Evolutionary conservation across 768 basidiomycete species (phyloP).

Genomic region (Cyathus striatus): DNA sequence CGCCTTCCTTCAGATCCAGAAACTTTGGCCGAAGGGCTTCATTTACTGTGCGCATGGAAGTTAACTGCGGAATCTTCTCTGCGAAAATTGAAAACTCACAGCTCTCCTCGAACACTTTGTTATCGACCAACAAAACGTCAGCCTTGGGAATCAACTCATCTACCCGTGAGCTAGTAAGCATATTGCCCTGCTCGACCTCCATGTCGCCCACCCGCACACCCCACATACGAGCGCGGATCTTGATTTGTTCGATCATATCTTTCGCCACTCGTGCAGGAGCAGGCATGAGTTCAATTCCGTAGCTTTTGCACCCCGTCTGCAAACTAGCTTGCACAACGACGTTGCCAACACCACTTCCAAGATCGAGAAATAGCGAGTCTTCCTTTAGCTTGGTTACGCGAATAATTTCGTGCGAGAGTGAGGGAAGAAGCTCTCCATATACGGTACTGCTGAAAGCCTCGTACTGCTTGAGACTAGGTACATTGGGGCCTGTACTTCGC

Average conservation of each 20-base stretch:
- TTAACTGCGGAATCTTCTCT: background rate
- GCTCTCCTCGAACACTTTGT: conserved; percentile 75
- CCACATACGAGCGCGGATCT: conserved; percentile 86
- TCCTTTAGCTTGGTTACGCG: conserved; percentile 49
- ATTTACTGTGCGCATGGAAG: conserved; percentile 54
- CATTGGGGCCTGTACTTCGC: conserved; percentile 85
- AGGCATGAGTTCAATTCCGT: conserved; percentile 74
- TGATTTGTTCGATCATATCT: conserved; percentile 70
- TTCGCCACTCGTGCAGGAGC: conserved; percentile 78
- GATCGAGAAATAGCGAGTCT: conserved; percentile 71
- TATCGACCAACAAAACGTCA: conserved; percentile 89
- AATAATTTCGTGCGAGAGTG: conserved; percentile 71
- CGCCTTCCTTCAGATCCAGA: conserved; percentile 90
- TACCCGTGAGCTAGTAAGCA: conserved; percentile 65
- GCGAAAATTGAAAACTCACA: conserved; percentile 40
- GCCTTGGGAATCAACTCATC: conserved; percentile 70
- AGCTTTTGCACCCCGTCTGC: conserved; percentile 73
- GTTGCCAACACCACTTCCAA: conserved; percentile 86
- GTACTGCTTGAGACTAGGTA: conserved; percentile 77
- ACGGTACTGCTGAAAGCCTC: conserved; percentile 80
- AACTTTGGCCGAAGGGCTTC: conserved; percentile 84
- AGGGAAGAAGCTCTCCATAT: conserved; percentile 87
- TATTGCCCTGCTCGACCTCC: conserved; percentile 81
- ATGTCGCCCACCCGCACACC: conserved; percentile 72
- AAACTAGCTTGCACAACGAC: conserved; percentile 78